Percentiles rank a stretch among this genome's conserved stretches.
Evolutionary conservation across 192 early-diverging fungal species (phyloP).

Genomic region (Radiomyces spectabilis): DNA sequence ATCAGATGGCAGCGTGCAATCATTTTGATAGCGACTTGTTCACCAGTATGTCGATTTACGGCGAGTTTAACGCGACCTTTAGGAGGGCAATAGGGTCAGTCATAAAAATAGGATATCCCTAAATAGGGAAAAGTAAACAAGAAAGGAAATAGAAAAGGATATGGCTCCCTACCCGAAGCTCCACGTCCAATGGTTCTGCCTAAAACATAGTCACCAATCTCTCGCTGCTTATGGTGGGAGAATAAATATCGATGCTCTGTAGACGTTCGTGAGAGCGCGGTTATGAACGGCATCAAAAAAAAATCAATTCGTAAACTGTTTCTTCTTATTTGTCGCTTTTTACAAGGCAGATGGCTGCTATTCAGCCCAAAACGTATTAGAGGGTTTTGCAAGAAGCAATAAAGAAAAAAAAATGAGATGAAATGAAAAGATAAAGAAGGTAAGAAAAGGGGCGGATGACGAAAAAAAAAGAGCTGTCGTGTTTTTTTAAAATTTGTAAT

Average conservation of each 20-base stretch:
- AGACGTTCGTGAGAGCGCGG: background rate
- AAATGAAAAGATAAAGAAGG: background rate
- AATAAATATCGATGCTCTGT: background rate
- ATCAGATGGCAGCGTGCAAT: conserved; percentile 10
- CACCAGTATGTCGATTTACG: conserved; percentile 11
- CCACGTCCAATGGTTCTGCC: background rate
- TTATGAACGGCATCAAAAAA: background rate
- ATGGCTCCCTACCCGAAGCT: background rate
- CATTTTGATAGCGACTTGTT: conserved; percentile 26
- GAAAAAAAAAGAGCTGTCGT: background rate
- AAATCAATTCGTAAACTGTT: background rate
- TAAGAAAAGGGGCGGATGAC: background rate
- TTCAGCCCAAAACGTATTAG: background rate
- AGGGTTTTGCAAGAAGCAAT: background rate
- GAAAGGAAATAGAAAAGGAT: background rate
- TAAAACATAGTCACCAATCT: background rate
- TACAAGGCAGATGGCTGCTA: background rate
- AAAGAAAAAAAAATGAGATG: background rate
- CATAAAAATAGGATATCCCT: background rate
- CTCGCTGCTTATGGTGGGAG: background rate
- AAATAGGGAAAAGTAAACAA: background rate
- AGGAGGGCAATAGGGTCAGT: background rate
- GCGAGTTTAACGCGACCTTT: conserved; percentile 23
- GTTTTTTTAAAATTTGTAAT: background rate
- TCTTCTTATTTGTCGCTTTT: background rate